Evolutionary conservation across 805 yeast genomes (phyloP), one percentile per base, ranked within the genome.

Genomic region (Yamadazyma sp.): DNA sequence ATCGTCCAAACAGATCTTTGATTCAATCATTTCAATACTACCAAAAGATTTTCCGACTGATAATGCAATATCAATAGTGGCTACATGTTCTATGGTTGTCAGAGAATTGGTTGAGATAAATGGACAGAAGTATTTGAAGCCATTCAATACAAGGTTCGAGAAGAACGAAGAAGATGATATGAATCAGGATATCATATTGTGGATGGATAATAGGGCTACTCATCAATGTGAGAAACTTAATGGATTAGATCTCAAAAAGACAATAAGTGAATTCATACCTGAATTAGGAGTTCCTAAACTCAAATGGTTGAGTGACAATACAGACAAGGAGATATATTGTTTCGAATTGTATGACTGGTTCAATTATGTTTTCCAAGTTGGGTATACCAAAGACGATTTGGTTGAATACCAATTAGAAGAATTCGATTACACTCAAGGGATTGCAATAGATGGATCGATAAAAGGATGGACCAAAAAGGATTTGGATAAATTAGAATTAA

Each of bases 71-170:
- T 55, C 25, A 29, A 69, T 73, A 5, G 68, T 76, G 2, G 82
- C 83, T 4, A 78, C 84, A 1, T 78, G 84, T 40, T 77, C 82
- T 0, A 56, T 76, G 63, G 82, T 73, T 8, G 74, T 76, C 1
- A 53, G 62, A 47, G 44, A 48, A 36, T 49, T 48, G 20, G 37
- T 45, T 2, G 25, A 24, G 1, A 35, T 33, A 1, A 40, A 38
- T 2, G 49, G 47, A 7, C 32, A 35, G 13, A 33, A 54, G 11
- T 45, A 30, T 14, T 70, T 74, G 11, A 53, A 43, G 27, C 55
- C 71, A 4, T 63, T 61, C 22, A 50, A 59, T 30, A 47, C 51
- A 16, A n/a, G n/a, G n/a, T n/a, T n/a, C n/a, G n/a, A n/a, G n/a
- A n/a, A n/a, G n/a, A 33, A 35, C 9, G 13, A 27, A 9, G 12